phyloP scores from a whole-genome alignment of 495 filamentous ascomycete species.

The Xylaria telfairii region DNA sequence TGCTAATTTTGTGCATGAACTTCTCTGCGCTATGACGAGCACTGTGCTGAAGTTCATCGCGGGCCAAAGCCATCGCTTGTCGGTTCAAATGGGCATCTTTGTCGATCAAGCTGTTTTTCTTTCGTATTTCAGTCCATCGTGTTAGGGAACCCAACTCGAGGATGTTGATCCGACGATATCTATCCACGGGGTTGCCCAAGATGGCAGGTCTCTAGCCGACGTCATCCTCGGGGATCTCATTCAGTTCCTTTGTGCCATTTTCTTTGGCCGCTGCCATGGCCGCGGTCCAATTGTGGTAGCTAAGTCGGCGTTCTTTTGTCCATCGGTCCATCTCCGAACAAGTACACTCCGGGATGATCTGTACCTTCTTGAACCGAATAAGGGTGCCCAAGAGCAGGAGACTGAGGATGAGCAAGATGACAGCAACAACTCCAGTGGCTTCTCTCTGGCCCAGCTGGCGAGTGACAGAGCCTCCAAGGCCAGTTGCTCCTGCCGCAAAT shows the following conservation, averaged over 20 bases:
- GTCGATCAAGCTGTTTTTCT: slow-evolving; percentile 66
- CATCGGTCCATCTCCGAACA: slow-evolving; percentile 57
- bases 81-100: slow-evolving; percentile 47
- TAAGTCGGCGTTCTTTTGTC: slow-evolving; percentile 49
- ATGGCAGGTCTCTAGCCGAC: slow-evolving; percentile 69
- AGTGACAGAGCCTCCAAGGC: slow-evolving; percentile 64
- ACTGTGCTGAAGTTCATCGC: slow-evolving; percentile 38
- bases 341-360: slow-evolving; percentile 67
- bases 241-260: slow-evolving; percentile 45
- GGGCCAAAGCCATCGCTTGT: slow-evolving; percentile 45
- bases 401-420: slow-evolving; percentile 65
- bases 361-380: slow-evolving; percentile 65
- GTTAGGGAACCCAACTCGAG: slow-evolving; percentile 68
- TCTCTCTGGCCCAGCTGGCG: slow-evolving; percentile 68
- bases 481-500: slow-evolving; percentile 67
- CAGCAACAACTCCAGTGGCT: slow-evolving; percentile 68
- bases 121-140: slow-evolving; percentile 73
- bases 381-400: slow-evolving; percentile 65
- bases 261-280: slow-evolving; percentile 43
- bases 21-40: slow-evolving; percentile 25
- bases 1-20: slow-evolving; percentile 46
- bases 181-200: slow-evolving; percentile 70
- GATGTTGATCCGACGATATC: slow-evolving; percentile 68
- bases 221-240: slow-evolving; percentile 52
- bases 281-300: slow-evolving; percentile 44